phyloP scores from a whole-genome alignment of 164 flowering plant genomes.

The Annona squamosa region DNA sequence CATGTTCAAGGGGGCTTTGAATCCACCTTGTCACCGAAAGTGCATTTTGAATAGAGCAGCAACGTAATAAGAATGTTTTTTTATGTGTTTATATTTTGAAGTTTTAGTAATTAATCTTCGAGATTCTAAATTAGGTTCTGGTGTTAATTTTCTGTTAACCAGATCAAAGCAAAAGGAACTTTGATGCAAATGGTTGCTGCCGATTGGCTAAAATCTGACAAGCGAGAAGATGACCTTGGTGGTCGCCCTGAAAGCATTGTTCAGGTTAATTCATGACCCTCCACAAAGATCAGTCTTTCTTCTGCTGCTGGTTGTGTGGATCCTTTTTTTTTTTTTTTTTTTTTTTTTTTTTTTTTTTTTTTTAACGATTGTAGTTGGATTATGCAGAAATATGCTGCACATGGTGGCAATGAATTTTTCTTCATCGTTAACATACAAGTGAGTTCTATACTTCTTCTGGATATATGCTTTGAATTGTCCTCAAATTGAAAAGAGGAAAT shows the following conservation, averaged over 20 bases:
- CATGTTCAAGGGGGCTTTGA: too few species aligned
- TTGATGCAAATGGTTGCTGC: slow-evolving; percentile 85
- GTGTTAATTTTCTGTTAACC: background rate
- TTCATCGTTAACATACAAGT: slow-evolving; percentile 88
- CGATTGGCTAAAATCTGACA: slow-evolving; percentile 80
- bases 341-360: background rate
- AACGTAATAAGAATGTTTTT: too few species aligned
- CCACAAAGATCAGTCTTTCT: too few species aligned
- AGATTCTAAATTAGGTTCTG: background rate
- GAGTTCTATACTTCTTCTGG: background rate
- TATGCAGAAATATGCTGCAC: slow-evolving; percentile 66
- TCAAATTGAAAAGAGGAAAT: background rate
- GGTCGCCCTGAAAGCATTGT: slow-evolving; percentile 69
- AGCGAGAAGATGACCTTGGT: slow-evolving; percentile 77
- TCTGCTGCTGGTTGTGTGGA: background rate
- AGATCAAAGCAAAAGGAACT: slow-evolving; percentile 68
- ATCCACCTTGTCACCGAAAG: too few species aligned
- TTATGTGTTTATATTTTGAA: too few species aligned
- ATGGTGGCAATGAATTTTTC: slow-evolving; percentile 82
- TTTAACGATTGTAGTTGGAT: slow-evolving; percentile 7
- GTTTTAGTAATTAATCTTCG: background rate
- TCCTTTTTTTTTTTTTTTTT: background rate
- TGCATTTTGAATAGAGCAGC: too few species aligned
- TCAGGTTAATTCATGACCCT: slow-evolving; percentile 39
- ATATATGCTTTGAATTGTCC: background rate